Evolutionary conservation across 306 rosid species (phyloP).

Genomic region (Vigna angularis): DNA sequence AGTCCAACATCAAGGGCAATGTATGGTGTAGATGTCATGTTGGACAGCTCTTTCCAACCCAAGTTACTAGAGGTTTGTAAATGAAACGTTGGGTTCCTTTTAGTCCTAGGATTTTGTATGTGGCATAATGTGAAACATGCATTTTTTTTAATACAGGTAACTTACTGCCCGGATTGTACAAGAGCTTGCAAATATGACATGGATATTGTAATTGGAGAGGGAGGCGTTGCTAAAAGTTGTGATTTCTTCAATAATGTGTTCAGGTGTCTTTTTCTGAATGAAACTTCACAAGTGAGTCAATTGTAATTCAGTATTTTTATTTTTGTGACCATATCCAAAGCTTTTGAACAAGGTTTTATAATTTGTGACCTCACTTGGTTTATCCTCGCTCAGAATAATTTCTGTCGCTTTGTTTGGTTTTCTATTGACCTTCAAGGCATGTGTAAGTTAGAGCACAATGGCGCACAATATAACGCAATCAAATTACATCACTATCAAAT

Average conservation of each 20-base stretch:
- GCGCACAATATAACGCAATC: conserved; percentile 1
- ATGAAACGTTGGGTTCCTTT: conserved; percentile 18
- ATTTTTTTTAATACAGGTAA: conserved; percentile 65
- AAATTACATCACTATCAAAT: background rate
- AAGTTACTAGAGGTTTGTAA: conserved; percentile 87
- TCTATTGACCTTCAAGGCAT: background rate
- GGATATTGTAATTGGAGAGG: conserved; percentile 60
- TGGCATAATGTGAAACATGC: conserved; percentile 14
- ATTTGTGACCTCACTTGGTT: background rate
- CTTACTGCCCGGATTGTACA: conserved; percentile 95
- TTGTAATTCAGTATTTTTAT: conserved; percentile 43
- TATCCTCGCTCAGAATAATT: too few species aligned
- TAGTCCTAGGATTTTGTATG: conserved; percentile 1
- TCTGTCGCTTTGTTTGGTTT: background rate
- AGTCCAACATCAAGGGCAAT: conserved; percentile 82
- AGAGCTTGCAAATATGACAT: conserved; percentile 90
- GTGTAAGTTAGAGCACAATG: background rate
- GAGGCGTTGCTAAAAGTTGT: conserved; percentile 55
- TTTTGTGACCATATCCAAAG: too few species aligned
- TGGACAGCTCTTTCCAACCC: conserved; percentile 76
- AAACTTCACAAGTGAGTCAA: conserved; percentile 69
- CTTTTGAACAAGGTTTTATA: background rate
- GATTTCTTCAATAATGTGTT: conserved; percentile 83
- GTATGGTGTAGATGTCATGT: conserved; percentile 95
- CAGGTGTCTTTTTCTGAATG: conserved; percentile 82